Conservation (phyloP, 305 asterid genomes). For the Ajuga reptans region DNA sequence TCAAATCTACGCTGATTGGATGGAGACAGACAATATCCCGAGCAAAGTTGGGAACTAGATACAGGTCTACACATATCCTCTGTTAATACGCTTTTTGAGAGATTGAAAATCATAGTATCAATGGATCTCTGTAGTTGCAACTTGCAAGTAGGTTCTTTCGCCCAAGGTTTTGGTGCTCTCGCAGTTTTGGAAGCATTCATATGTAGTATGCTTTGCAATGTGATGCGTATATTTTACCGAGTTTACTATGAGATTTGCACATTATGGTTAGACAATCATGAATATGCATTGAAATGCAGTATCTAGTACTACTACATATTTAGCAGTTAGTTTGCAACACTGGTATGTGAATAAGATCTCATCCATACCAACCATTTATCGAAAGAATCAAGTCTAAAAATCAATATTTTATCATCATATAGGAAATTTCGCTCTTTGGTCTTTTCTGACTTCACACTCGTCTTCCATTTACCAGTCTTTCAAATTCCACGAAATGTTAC, state of each 20-base stretch:
- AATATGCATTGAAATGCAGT: neutral
- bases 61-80: neutral
- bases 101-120: neutral
- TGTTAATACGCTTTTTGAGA: neutral
- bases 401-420: neutral
- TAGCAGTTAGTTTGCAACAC: too few species aligned
- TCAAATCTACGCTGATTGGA: conserved; percentile 53
- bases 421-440: neutral
- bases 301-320: neutral
- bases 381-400: neutral
- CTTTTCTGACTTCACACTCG: neutral
- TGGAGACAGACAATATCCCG: conserved; percentile 15
- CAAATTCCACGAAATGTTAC: neutral
- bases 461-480: too few species aligned
- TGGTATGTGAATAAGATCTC: neutral
- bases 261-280: neutral
- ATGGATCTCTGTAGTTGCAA: neutral
- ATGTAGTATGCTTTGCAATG: neutral
- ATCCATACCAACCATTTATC: neutral
- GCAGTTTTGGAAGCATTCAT: conserved; percentile 3
- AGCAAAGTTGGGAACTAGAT: conserved; percentile 9
- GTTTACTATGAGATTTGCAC: neutral
- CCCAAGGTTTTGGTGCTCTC: neutral
- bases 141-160: neutral
- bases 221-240: neutral